Evolutionary conservation across 108 stramenopile species (phyloP).

Genomic region (Nitzschia sp.): DNA sequence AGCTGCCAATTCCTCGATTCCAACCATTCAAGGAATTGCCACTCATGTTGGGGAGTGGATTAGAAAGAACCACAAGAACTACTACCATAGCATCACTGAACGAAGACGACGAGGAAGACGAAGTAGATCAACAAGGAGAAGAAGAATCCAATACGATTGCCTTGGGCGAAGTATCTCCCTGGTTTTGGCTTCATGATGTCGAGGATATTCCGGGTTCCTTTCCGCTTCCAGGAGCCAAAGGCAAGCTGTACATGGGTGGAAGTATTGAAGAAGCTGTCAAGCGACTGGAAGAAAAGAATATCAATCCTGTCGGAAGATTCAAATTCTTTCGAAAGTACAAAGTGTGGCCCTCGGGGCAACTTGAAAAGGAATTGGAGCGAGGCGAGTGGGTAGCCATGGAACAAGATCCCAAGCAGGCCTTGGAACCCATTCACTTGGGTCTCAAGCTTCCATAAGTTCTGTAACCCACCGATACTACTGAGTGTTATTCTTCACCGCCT

Average conservation of each 20-base stretch:
- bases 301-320: background rate
- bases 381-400: background rate
- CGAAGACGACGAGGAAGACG: no score
- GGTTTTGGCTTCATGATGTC: background rate
- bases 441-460: no score
- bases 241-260: background rate
- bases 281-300: background rate
- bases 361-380: background rate
- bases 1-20: background rate
- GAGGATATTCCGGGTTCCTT: background rate
- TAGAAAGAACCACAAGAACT: no score
- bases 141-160: background rate
- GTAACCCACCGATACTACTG: no score
- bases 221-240: background rate
- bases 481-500: no score
- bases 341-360: background rate
- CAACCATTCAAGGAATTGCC: background rate
- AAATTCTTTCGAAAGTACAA: constrained; percentile 8
- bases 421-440: background rate
- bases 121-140: no score
- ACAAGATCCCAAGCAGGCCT: constrained; percentile 1
- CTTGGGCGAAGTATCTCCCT: background rate
- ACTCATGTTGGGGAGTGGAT: background rate
- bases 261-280: background rate
- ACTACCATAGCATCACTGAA: no score